Conservation (phyloP, 2,329 filamentous ascomycete species). For the Xylariaceae sp. region DNA sequence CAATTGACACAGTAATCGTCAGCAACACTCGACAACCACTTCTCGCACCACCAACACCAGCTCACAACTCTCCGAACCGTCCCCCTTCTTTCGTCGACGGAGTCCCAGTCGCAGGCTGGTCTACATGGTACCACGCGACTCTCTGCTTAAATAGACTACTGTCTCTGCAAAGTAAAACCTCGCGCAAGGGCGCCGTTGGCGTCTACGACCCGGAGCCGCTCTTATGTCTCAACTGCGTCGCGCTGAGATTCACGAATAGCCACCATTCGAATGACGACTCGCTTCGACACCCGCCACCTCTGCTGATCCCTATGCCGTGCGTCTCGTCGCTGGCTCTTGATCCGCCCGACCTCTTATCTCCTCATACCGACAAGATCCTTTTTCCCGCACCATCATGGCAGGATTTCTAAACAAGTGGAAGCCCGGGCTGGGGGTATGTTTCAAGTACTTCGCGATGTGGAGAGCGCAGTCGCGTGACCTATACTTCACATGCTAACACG, state of each 20-base stretch:
- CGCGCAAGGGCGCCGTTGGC: slow-evolving; percentile 5
- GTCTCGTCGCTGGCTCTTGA: slow-evolving; percentile 23
- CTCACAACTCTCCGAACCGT: slow-evolving; percentile 4
- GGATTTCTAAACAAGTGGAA: slow-evolving; percentile 57
- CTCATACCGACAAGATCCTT: background rate
- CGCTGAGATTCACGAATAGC: slow-evolving; percentile 10
- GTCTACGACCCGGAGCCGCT: slow-evolving; percentile 1
- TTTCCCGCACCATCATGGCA: slow-evolving; percentile 39
- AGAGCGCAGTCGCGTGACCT: background rate
- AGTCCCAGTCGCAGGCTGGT: background rate
- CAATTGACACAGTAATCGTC: slow-evolving; percentile 8
- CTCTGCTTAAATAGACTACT: too few species aligned
- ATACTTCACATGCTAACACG: slow-evolving; percentile 22
- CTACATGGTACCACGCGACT: too few species aligned
- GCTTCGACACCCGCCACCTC: slow-evolving; percentile 12
- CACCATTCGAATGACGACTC: slow-evolving; percentile 24
- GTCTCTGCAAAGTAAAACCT: too few species aligned
- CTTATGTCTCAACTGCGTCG: slow-evolving; percentile 1
- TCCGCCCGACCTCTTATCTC: slow-evolving; percentile 5
- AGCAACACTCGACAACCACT: background rate
- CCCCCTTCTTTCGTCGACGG: slow-evolving; percentile 1
- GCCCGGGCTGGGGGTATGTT: slow-evolving; percentile 46
- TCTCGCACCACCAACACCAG: slow-evolving; percentile 4
- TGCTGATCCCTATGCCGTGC: slow-evolving; percentile 21
- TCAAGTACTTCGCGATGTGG: background rate